These are phyloP conservation scores for Fusarium clavum DNA, from an alignment of 2,329 filamentous ascomycete species.

Conservation along the genomic window DNA sequence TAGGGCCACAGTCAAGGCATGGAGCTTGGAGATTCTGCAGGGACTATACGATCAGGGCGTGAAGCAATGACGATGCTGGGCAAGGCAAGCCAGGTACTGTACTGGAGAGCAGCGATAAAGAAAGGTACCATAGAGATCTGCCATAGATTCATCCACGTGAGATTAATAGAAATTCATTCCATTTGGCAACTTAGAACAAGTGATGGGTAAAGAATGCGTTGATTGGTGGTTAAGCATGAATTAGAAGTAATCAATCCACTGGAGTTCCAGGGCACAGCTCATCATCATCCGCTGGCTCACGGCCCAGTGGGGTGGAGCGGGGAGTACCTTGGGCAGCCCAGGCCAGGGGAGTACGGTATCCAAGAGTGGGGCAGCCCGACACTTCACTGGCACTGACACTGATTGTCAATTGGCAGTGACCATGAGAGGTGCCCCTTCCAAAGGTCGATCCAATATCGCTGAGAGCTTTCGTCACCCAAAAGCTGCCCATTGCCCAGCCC, in stretches of 20 bases:
- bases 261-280: slow-evolving; percentile 31
- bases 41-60: neutral
- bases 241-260: slow-evolving; percentile 12
- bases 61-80: neutral
- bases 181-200: neutral
- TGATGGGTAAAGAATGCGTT: neutral
- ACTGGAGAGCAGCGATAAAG: neutral
- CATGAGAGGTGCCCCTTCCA: slow-evolving; percentile 22
- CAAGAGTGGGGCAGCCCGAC: neutral
- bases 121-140: neutral
- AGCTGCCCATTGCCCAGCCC: slow-evolving; percentile 47
- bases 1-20: neutral
- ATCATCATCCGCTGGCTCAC: neutral
- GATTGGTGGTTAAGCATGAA: slow-evolving; percentile 25
- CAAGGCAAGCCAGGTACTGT: neutral
- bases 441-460: slow-evolving; percentile 41
- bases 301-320: slow-evolving; percentile 2
- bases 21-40: neutral
- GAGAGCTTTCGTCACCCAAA: slow-evolving; percentile 50
- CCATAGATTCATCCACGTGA: slow-evolving; percentile 1
- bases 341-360: neutral
- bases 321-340: neutral
- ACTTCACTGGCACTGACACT: neutral
- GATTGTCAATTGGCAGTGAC: slow-evolving; percentile 10
- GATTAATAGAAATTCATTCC: slow-evolving; percentile 12